These are phyloP conservation scores for Nemania serpens DNA, from an alignment of 2,329 filamentous ascomycete genomes.

Conservation along the genomic window DNA sequence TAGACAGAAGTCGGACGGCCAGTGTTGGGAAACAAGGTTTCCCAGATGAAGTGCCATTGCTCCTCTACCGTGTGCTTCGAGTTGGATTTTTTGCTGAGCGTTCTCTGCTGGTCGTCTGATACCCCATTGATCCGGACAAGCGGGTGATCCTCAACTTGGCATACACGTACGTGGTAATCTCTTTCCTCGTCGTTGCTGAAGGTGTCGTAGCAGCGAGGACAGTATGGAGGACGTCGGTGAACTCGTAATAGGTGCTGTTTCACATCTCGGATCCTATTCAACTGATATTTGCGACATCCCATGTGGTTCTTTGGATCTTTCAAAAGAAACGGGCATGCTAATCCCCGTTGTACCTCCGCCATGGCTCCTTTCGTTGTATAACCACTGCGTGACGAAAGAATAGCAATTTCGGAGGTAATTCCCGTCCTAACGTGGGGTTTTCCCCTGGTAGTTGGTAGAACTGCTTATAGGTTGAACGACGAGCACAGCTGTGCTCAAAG, in stretches of 20 bases:
- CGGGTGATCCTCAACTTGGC: background rate
- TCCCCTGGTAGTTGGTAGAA: too few species aligned
- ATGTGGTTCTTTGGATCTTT: background rate
- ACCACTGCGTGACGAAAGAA: too few species aligned
- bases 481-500: background rate
- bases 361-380: background rate
- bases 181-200: background rate
- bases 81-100: background rate
- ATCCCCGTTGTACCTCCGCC: background rate
- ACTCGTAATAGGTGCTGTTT: background rate
- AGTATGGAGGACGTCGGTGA: background rate
- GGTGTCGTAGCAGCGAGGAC: background rate
- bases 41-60: background rate
- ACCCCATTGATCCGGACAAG: background rate
- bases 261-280: slow-evolving; percentile 1
- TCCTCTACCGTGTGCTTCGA: background rate
- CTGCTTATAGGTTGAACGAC: background rate
- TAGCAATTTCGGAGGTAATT: too few species aligned
- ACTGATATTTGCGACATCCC: background rate
- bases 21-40: background rate
- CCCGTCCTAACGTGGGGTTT: too few species aligned
- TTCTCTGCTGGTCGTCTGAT: background rate
- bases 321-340: background rate
- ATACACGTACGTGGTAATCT: background rate
- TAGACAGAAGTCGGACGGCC: background rate